phyloP scores from a whole-genome alignment of 768 basidiomycete genomes.

The Psilocybe tampanensis region DNA sequence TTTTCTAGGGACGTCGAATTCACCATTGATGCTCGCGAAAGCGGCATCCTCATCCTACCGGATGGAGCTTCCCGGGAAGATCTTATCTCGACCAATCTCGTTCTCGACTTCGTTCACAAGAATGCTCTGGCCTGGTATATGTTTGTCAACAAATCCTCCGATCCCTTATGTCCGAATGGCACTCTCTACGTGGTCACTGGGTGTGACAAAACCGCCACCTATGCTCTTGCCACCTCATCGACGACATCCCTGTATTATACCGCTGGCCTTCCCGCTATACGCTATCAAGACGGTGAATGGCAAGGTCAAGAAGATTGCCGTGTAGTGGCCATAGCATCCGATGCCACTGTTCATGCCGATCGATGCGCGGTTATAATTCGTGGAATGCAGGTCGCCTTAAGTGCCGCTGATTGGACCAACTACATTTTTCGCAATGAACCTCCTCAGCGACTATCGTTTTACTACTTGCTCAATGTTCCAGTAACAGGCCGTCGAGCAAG shows the following conservation, averaged over 20 bases:
- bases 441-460: neutral
- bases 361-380: conserved; percentile 1
- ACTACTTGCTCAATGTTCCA: conserved; percentile 1
- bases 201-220: conserved; percentile 9
- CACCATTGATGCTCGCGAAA: too few species aligned
- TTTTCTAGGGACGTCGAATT: too few species aligned
- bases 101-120: too few species aligned
- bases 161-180: too few species aligned
- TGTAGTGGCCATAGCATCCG: neutral
- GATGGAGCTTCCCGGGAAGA: too few species aligned
- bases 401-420: neutral
- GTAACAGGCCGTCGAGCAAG: conserved; percentile 1
- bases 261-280: neutral
- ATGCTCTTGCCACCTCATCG: neutral
- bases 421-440: neutral
- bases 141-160: too few species aligned
- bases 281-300: neutral
- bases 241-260: too few species aligned
- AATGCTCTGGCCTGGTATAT: too few species aligned
- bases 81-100: too few species aligned
- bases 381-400: conserved; percentile 1
- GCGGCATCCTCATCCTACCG: too few species aligned
- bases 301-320: neutral
- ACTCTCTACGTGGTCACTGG: conserved; percentile 12
- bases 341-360: neutral